Evolutionary conservation across 768 basidiomycete genomes (phyloP), one percentile per base, ranked within the genome.

Genomic region (Mycena rebaudengoi): DNA sequence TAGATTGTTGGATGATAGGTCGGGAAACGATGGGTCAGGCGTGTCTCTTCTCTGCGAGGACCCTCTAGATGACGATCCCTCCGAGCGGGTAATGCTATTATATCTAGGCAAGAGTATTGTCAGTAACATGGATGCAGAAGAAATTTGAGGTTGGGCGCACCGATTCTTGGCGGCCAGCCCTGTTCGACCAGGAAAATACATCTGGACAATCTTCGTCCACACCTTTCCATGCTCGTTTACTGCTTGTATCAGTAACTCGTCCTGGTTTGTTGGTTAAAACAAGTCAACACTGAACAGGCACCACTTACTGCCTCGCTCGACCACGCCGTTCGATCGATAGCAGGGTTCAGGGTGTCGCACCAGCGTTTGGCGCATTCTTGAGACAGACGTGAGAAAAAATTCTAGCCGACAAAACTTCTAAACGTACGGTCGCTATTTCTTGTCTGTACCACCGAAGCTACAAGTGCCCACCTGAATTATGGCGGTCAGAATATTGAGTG

Each of bases 131-230:
- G 30, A 30, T 4, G 11, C 21, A 25, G 8, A 10, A 32, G 5
- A 30, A 30, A 11, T 5, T 11, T 33, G 21, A 29, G 12, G 26
- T 48, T 28, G 20, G 13, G 68, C 76, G 57, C 69, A 85, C 85
- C 85, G 79, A 72, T 88, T 88, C 79, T 87, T 88, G 16, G 86
- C 86, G 3, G 85, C 84, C 16, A 88, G 76, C 14, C 85, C 86
- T 18, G 86, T 88, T 37, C 86, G 79, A 5, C 86, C 86, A 46
- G 86, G 86, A 73, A 88, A 86, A 67, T 86, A 86, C 7, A 82
- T 85, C 69, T 85, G 85, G 32, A 86, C 86, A 44, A 88, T 88
- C 69, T 86, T 86, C 0, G 86, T 86, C 86, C 86, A 88, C 6
- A 85, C 83, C 70, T 85, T 86, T 20, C 86, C 86, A 60, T 86